Percentiles rank a stretch among this genome's conserved stretches.
These are phyloP conservation scores for Geranium incanum DNA, from an alignment of 441 rosid species.

Conservation along the genomic window DNA sequence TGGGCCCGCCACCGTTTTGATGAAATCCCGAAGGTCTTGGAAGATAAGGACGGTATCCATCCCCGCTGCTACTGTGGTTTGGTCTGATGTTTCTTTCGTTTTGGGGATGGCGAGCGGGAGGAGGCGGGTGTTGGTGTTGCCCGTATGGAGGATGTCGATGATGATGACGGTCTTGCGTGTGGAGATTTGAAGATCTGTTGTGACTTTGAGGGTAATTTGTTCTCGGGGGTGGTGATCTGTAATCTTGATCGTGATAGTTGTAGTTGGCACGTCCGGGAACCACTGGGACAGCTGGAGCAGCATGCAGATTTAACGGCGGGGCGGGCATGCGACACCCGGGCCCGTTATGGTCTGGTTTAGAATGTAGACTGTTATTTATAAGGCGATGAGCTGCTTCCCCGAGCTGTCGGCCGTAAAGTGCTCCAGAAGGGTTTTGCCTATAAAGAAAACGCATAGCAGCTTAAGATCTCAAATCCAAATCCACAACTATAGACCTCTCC, in stretches of 20 bases:
- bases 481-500: too few species aligned
- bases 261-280: conserved; percentile 25
- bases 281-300: conserved; percentile 22
- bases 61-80: conserved; percentile 14
- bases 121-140: conserved; percentile 13
- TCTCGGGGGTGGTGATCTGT: conserved; percentile 22
- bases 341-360: conserved; percentile 29
- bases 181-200: conserved; percentile 12
- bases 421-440: conserved; percentile 60
- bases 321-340: conserved; percentile 17
- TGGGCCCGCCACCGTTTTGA: conserved; percentile 28
- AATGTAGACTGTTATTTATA: conserved; percentile 52
- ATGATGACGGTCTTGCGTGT: conserved; percentile 17
- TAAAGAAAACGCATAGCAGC: conserved; percentile 5
- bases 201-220: conserved; percentile 24
- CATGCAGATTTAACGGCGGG: conserved; percentile 20
- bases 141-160: conserved; percentile 12
- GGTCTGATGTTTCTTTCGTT: conserved; percentile 24
- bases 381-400: conserved; percentile 70
- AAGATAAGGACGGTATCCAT: conserved; percentile 15
- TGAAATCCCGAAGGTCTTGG: conserved; percentile 18
- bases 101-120: conserved; percentile 20
- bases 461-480: neutral
- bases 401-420: conserved; percentile 53
- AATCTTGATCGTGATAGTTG: conserved; percentile 26